phyloP scores from a whole-genome alignment of 2,329 filamentous ascomycete genomes.

The Graphilbum fragrans region DNA sequence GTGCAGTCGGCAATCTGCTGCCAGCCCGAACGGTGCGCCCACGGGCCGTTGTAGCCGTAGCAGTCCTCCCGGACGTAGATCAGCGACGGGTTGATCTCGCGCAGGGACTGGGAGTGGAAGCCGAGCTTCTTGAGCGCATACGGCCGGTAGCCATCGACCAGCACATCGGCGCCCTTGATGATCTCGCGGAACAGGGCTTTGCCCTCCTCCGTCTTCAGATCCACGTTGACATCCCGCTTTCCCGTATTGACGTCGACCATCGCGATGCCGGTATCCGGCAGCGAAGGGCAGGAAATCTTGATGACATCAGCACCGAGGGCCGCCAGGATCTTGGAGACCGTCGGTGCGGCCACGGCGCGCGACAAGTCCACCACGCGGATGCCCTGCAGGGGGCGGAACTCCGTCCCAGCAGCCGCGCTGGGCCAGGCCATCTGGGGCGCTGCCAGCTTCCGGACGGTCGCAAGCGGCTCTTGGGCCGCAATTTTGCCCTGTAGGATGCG shows the following conservation, averaged over 20 bases:
- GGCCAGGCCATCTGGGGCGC: not conserved
- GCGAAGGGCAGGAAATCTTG: slow-evolving; percentile 25
- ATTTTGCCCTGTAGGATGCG: not conserved
- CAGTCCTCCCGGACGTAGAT: slow-evolving; percentile 36
- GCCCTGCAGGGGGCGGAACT: slow-evolving; percentile 26
- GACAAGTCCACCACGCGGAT: slow-evolving; percentile 36
- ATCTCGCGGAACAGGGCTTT: slow-evolving; percentile 19
- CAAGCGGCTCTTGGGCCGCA: not conserved
- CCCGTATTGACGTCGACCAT: slow-evolving; percentile 29
- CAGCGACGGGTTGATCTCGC: slow-evolving; percentile 24
- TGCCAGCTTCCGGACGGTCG: not conserved
- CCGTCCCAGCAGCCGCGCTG: slow-evolving; percentile 10
- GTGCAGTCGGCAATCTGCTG: slow-evolving; percentile 30
- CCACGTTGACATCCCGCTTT: slow-evolving; percentile 30
- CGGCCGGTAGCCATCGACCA: slow-evolving; percentile 38
- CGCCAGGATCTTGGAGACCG: slow-evolving; percentile 26
- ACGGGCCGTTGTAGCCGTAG: slow-evolving; percentile 34
- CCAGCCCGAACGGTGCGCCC: slow-evolving; percentile 31
- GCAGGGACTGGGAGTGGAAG: slow-evolving; percentile 24
- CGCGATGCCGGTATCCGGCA: slow-evolving; percentile 25
- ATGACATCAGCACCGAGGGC: slow-evolving; percentile 32
- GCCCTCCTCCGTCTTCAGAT: slow-evolving; percentile 28
- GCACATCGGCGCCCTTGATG: slow-evolving; percentile 32
- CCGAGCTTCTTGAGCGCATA: slow-evolving; percentile 26
- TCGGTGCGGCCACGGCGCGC: slow-evolving; percentile 31